Evolutionary conservation across 1,284 basidiomycete genomes (phyloP).

Genomic region (Ceratobasidium papillatum): DNA sequence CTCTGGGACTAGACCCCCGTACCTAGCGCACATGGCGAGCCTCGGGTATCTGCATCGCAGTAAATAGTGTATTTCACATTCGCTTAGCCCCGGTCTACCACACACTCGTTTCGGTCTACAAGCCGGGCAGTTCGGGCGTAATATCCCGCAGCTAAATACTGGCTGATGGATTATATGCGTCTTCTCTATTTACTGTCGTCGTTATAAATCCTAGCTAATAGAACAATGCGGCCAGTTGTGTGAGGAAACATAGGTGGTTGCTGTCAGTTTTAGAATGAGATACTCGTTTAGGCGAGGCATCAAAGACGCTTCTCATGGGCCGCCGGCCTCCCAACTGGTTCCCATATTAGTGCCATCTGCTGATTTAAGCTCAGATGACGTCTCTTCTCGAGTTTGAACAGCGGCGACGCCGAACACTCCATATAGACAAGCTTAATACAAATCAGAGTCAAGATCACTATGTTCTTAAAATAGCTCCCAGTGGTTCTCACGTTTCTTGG

Average conservation of each 20-base stretch:
- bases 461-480: background rate
- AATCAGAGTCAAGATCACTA: background rate
- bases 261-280: background rate
- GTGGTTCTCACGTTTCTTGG: conserved; percentile 4
- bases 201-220: too few relatives aligned
- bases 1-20: background rate
- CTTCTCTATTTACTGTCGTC: too few relatives aligned
- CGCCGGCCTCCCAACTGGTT: conserved; percentile 4
- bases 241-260: background rate
- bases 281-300: background rate
- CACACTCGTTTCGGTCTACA: background rate
- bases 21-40: background rate
- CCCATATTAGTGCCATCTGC: background rate
- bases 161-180: too few relatives aligned
- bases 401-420: background rate
- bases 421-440: background rate
- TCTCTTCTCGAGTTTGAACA: background rate
- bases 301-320: background rate
- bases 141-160: too few relatives aligned
- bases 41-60: background rate
- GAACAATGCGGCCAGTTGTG: background rate
- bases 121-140: background rate
- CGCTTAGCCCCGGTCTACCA: background rate
- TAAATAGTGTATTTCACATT: background rate
- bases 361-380: conserved; percentile 10